phyloP scores from a whole-genome alignment of 1,139 yeast genomes.

The Kurtzmaniella natalensis region DNA sequence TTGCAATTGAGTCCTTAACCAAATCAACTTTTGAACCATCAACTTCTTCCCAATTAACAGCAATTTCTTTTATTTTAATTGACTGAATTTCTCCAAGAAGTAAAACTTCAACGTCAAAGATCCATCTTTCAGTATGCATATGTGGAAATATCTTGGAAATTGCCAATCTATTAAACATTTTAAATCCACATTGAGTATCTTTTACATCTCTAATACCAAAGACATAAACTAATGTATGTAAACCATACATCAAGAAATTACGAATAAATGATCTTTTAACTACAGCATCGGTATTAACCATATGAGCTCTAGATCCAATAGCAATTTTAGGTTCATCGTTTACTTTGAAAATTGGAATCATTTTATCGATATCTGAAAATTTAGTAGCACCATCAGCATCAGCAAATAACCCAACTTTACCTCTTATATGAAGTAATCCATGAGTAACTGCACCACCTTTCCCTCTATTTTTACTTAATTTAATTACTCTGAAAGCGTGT shows the following conservation, averaged over 20 bases:
- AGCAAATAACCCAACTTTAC: slow-evolving; percentile 76
- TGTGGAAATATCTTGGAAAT: slow-evolving; percentile 69
- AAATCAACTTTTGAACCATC: slow-evolving; percentile 91
- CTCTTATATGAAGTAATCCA: slow-evolving; percentile 76
- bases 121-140: slow-evolving; percentile 98
- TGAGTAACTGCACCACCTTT: slow-evolving; percentile 98
- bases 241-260: slow-evolving; percentile 88
- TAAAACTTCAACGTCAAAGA: slow-evolving; percentile 90
- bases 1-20: slow-evolving; percentile 83
- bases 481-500: slow-evolving; percentile 64
- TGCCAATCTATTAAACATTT: slow-evolving; percentile 74
- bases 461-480: slow-evolving; percentile 73
- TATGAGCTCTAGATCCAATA: slow-evolving; percentile 92
- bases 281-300: slow-evolving; percentile 95
- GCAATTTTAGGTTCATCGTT: slow-evolving; percentile 53
- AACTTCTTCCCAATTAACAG: slow-evolving; percentile 96
- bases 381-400: slow-evolving; percentile 97
- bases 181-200: slow-evolving; percentile 98
- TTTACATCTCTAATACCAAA: slow-evolving; percentile 85
- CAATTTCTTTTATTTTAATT: slow-evolving; percentile 67
- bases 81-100: slow-evolving; percentile 71
- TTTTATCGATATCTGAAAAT: slow-evolving; percentile 62
- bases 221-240: slow-evolving; percentile 78
- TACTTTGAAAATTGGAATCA: slow-evolving; percentile 39
- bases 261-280: slow-evolving; percentile 86